Evolutionary conservation across 116 monocot genomes (phyloP), one percentile per base, ranked within the genome.

Genomic region (Posidonia oceanica): DNA sequence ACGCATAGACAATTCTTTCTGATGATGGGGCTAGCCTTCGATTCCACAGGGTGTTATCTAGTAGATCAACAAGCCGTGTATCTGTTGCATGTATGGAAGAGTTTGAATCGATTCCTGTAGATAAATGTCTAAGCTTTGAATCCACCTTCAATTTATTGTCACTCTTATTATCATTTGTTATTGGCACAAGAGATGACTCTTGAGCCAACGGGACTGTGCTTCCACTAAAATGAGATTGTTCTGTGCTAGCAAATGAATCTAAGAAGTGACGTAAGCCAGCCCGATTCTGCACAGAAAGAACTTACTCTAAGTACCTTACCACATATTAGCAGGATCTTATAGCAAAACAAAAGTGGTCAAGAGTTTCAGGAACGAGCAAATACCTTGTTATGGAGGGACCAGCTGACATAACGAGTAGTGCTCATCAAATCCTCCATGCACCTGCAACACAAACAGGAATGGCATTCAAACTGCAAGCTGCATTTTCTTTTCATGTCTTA

Each of bases 381-480:
- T 12, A 90, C 94, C 90, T 94, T 94, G 79, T 94, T 90, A 69
- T 94, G 94, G 68, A 94, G 90, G 41, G 94, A 94, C 94, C 94
- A 94, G 53, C 90, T 85, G 21, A 94, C 93, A 80, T 94, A 94
- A 56, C 94, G 94, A 23, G 94, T 94, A 4, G 90, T 94, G 85
- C 94, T 90, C 59, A 79, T 84, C 72, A 94, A 82, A 80, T 94
- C 94, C 77, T 94, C 94, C 94, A 94, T 94, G 72, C 94, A 94
- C 78, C 94, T 94, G 83, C 37, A 78, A 64, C 20, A 48, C 48
- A 48, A 48, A 48, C 48, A 48, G 7, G 8, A 10, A 48, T 48
- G 11, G 12, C 48, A 29, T 48, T 48, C 7, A 7, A 48, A 4
- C 3, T 48, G 48, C 7, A 58, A 17, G 13, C 58, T 58, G 58